Evolutionary conservation across 352 stramenopile species (phyloP), one percentile per base, ranked within the genome.

Genomic region (Thraustotheca clavata): DNA sequence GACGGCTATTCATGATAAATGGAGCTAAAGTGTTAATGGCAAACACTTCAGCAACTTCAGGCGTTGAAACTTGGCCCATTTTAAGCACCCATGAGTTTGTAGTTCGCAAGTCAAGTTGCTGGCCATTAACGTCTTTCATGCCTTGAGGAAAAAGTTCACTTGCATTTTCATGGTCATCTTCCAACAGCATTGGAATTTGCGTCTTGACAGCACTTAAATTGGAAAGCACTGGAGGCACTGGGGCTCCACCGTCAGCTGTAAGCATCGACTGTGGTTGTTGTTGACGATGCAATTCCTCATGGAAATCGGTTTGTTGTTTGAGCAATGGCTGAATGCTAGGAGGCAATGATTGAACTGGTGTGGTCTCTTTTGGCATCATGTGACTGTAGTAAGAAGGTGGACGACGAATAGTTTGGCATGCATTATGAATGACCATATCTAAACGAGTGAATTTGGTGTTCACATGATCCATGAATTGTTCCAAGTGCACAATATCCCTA

Each of bases 391-490:
- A 99, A 18, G 80, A 88, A 9, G 86, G 82, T 43, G 95, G 95
- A 18, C 96, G 83, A 66, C 95, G 87, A 31, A 99, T 86, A 1
- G 96, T 99, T 78, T 99, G 96, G 76, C 96, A 99, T 8, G 96
- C 96, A 72, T 99, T 99, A 76, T 99, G 97, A 55, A 99, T 94
- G 43, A 99, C 84, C 38, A 98, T 88, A 75, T 99, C 94, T 34
- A 99, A 81, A n/a, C 92, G 92, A 49, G 80, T 76, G 68, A 94
- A 80, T 67, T 76, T 80, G 33, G 73, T 76, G 8, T 90, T 71
- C 31, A 94, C 82, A 65, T 88, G 90, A 68, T 91, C 85, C 22
- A 93, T 87, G 69, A 98, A 98, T 50, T 96, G 85, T 75, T 99
- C 96, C 22, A 99, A 68, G 54, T 96, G 92, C 14, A 96, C 89